phyloP scores from a whole-genome alignment of 495 filamentous ascomycete species.

The Pyrenula aspistea region DNA sequence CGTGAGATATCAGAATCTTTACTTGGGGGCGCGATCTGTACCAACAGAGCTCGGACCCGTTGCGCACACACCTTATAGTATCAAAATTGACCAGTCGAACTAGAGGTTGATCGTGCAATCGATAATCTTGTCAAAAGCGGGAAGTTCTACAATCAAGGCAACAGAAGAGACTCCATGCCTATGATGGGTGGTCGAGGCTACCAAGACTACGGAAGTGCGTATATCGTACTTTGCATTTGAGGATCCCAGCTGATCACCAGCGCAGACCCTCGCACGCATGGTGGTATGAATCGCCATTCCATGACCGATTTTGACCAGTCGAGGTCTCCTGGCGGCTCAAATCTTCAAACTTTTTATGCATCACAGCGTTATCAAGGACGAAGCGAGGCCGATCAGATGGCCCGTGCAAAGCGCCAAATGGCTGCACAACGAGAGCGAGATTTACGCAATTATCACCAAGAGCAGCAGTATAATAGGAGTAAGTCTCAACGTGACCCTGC shows the following conservation, averaged over 20 bases:
- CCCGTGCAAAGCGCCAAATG: conserved; percentile 97
- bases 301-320: conserved; percentile 76
- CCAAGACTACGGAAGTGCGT: conserved; percentile 39
- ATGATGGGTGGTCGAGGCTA: conserved; percentile 49
- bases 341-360: conserved; percentile 87
- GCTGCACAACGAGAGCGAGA: conserved; percentile 97
- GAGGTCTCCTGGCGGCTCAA: conserved; percentile 59
- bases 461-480: conserved; percentile 99
- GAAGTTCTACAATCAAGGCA: conserved; percentile 66
- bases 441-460: conserved; percentile 98
- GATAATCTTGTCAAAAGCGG: conserved; percentile 95
- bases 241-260: conserved; percentile 6
- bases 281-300: conserved; percentile 59
- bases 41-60: conserved; percentile 3
- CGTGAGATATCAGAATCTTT: conserved; percentile 22
- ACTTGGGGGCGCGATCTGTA: neutral
- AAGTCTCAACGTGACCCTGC: conserved; percentile 42
- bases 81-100: conserved; percentile 15
- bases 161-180: conserved; percentile 79
- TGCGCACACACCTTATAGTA: conserved; percentile 2
- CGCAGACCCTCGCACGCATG: conserved; percentile 39
- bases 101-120: conserved; percentile 91
- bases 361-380: conserved; percentile 85
- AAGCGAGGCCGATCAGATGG: conserved; percentile 95
- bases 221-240: neutral